phyloP scores from a whole-genome alignment of 2,329 filamentous ascomycete species.

The Periconia digitata region DNA sequence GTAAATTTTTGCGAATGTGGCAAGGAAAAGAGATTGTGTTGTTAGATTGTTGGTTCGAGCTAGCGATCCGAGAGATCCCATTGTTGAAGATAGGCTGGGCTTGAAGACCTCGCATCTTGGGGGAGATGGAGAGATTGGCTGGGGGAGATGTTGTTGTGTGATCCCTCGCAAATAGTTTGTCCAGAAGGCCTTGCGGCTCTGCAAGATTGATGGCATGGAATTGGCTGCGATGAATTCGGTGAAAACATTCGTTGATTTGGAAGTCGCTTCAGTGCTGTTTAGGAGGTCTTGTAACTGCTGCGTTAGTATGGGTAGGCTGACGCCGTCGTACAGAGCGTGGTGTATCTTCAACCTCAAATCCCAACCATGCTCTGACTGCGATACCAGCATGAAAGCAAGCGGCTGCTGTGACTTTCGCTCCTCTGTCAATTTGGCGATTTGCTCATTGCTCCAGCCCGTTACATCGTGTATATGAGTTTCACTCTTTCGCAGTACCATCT shows the following conservation, averaged over 20 bases:
- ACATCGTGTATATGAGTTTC: constrained; percentile 35
- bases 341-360: constrained; percentile 62
- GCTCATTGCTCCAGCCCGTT: constrained; percentile 17
- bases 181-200: constrained; percentile 53
- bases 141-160: constrained; percentile 9
- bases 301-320: constrained; percentile 71
- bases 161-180: constrained; percentile 45
- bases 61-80: constrained; percentile 44
- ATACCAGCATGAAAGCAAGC: constrained; percentile 41
- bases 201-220: neutral
- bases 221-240: constrained; percentile 44
- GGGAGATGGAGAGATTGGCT: constrained; percentile 30
- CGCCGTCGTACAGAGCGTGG: constrained; percentile 85
- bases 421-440: neutral
- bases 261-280: constrained; percentile 22
- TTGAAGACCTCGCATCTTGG: constrained; percentile 49
- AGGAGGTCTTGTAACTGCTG: constrained; percentile 52
- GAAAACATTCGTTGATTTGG: constrained; percentile 35
- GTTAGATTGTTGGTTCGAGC: constrained; percentile 60
- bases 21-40: constrained; percentile 75
- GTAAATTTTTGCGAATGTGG: constrained; percentile 63
- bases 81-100: constrained; percentile 50
- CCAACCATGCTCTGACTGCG: constrained; percentile 33
- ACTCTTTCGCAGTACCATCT: constrained; percentile 57
- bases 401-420: constrained; percentile 23